Base-by-base conservation (phyloP, 345 rosid genomes). In the Leavenworthia alabamica region DNA sequence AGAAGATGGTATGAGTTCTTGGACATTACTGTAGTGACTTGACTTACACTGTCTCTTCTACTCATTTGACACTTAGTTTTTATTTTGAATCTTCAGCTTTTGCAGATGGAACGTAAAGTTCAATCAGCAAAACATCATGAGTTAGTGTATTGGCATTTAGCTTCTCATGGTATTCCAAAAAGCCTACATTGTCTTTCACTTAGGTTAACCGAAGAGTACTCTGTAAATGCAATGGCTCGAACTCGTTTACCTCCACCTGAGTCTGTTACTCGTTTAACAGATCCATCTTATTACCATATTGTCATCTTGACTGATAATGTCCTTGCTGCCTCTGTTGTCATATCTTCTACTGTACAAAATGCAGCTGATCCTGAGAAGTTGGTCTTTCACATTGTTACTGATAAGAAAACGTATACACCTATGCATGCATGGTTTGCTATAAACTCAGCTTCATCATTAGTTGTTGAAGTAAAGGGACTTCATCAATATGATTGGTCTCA, bases 351-450 rank as follows among this genome's bases (percentile, higher is more conserved):
- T 1, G 82, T 88, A 12, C 70, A 79, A 66, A 78, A 73, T 42
- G 79, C 92, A 1, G 76, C 51, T 60, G 76, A 75, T 55, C 95
- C 95, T 4, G 92, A 83, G 64, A 80, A 79, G 16, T 72, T 88
- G 29, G 98, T 86, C 35, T 88, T 91, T 61, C 98, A 88, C 35
- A 74, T 91, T n/a, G 82, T 91, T 67, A 88, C 98, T 8, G 96
- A 91, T 75, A 88, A 86, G 77, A 91, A 91, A 78, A 91, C 98
- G 1, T 88, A 88, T 67, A 78, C 88, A 19, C 80, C 96, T 1
- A 88, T 91, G 98, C 92, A 91, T 68, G 86, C 98, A 31, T 88
- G 98, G 98, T 91, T 91, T 78, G 95, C 95, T 49, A 77, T 79
- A 7, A 83, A 86, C 81, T 71, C 89, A 70, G 62, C 84, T 13